Conservation (phyloP, 164 flowering plant genomes). For the Euptelea pleiosperma region DNA sequence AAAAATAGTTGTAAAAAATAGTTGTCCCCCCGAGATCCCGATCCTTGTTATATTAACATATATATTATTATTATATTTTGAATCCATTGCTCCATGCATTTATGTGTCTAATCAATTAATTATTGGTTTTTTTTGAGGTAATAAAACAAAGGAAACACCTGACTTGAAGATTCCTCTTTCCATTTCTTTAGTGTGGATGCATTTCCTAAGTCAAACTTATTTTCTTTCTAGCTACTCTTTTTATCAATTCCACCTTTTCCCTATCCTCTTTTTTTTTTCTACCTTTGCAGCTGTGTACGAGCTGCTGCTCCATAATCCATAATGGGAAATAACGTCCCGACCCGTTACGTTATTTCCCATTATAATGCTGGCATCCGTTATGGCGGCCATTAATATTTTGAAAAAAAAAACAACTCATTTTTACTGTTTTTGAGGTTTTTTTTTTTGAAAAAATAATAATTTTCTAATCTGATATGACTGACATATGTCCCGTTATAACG, state of each 20-base stretch:
- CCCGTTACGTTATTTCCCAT: too few relatives aligned
- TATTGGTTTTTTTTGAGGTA: slow-evolving; percentile 15
- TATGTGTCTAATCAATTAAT: slow-evolving; percentile 28
- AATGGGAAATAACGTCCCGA: background rate
- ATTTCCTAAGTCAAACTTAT: slow-evolving; percentile 20
- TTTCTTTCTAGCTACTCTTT: slow-evolving; percentile 1
- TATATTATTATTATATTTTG: background rate
- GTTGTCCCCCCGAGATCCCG: too few relatives aligned
- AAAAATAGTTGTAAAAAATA: too few relatives aligned
- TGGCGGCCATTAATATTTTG: too few relatives aligned
- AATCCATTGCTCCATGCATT: slow-evolving; percentile 17
- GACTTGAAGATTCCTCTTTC: slow-evolving; percentile 32
- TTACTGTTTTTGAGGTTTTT: too few relatives aligned
- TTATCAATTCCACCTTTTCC: background rate
- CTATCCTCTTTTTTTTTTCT: background rate
- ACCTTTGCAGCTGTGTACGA: background rate
- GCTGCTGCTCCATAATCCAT: background rate
- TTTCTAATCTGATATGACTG: too few relatives aligned
- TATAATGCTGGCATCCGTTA: too few relatives aligned
- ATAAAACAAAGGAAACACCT: slow-evolving; percentile 29
- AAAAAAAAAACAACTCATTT: too few relatives aligned
- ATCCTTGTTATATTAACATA: background rate
- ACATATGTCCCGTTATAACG: too few relatives aligned
- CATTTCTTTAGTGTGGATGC: slow-evolving; percentile 24
- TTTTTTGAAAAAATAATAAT: too few relatives aligned